Evolutionary conservation across 371 early-diverging fungal species (phyloP).

Genomic region (Cokeromyces recurvatus): DNA sequence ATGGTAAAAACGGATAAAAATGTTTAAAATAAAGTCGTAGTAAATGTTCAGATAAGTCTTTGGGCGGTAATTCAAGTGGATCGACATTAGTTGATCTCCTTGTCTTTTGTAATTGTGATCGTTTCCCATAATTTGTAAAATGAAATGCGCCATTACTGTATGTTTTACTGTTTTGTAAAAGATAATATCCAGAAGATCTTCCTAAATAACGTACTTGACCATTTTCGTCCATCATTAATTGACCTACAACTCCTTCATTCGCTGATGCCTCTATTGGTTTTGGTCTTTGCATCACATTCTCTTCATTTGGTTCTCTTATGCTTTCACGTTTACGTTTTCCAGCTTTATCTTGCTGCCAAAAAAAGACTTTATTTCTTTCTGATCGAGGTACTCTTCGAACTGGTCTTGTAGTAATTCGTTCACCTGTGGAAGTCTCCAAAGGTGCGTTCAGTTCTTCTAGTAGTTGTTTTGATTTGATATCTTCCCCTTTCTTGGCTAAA

Average conservation of each 20-base stretch:
- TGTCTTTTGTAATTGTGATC: constrained; percentile 3
- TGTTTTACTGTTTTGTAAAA: constrained; percentile 37
- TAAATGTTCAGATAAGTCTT: constrained; percentile 51
- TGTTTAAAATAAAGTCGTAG: constrained; percentile 51
- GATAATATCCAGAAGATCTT: constrained; percentile 43
- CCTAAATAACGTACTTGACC: constrained; percentile 44
- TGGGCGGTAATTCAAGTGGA: constrained; percentile 40
- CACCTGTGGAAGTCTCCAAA: constrained; percentile 39
- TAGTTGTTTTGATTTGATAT: constrained; percentile 49
- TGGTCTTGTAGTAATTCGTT: constrained; percentile 40
- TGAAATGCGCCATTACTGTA: constrained; percentile 46
- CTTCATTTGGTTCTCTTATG: not conserved
- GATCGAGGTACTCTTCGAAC: constrained; percentile 27
- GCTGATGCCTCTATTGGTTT: constrained; percentile 14
- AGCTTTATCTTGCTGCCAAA: constrained; percentile 23
- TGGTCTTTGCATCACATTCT: not conserved
- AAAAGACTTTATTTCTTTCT: constrained; percentile 21
- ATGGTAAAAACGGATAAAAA: constrained; percentile 49
- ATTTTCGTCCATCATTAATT: constrained; percentile 43
- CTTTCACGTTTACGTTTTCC: constrained; percentile 17
- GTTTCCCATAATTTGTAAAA: constrained; percentile 28
- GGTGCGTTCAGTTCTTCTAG: constrained; percentile 55
- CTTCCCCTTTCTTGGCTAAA: constrained; percentile 43
- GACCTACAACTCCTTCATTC: constrained; percentile 27
- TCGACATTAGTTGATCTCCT: constrained; percentile 6